Evolutionary conservation across 257 asterid species (phyloP).

Genomic region (Plectranthus barbatus): DNA sequence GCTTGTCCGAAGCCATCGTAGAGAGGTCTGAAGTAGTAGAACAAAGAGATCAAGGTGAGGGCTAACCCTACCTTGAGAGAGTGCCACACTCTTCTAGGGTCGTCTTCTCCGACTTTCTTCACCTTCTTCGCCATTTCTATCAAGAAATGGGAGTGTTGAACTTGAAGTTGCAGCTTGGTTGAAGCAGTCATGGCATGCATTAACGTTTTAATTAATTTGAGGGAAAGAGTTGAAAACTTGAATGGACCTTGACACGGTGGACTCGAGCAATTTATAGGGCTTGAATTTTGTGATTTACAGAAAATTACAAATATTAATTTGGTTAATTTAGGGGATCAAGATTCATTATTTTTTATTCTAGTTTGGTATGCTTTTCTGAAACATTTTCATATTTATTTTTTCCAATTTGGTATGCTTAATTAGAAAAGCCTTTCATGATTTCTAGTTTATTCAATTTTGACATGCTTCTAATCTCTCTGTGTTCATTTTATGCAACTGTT

Average conservation of each 20-base stretch:
- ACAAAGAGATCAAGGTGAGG: conserved; percentile 39
- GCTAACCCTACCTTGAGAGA: conserved; percentile 52
- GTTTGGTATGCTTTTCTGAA: no score
- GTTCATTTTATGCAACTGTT: no score
- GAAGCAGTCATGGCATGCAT: neutral
- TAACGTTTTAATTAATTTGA: no score
- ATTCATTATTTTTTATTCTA: no score
- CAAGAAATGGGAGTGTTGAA: conserved; percentile 2
- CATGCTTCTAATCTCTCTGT: neutral
- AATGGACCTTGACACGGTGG: neutral
- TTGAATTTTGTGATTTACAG: neutral
- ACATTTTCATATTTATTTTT: no score
- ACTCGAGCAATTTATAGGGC: neutral
- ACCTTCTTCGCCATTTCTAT: neutral
- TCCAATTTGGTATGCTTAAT: neutral
- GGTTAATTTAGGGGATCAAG: no score
- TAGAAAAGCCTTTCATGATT: neutral
- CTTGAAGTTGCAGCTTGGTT: neutral
- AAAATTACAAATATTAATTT: no score
- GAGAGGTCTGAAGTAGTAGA: conserved; percentile 51
- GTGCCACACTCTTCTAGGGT: conserved; percentile 51
- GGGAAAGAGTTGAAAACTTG: no score
- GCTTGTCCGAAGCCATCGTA: conserved; percentile 55
- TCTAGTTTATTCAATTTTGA: neutral
- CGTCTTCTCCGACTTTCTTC: conserved; percentile 44